Conservation (phyloP, 495 filamentous ascomycete genomes). For the Evernia prunastri region DNA sequence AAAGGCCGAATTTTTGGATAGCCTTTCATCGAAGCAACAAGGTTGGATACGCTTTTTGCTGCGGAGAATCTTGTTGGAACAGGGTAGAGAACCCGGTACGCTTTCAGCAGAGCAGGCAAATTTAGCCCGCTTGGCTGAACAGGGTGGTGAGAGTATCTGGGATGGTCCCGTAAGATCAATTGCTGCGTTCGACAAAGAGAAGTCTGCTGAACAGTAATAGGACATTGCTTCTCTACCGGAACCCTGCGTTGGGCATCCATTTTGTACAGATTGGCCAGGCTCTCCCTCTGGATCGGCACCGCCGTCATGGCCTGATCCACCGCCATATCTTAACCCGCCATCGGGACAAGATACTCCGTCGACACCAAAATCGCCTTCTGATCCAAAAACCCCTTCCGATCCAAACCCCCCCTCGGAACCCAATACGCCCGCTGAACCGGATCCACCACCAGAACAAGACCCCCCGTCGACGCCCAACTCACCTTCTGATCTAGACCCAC, state of each 20-base stretch:
- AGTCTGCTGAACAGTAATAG: neutral
- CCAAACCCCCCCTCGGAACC: neutral
- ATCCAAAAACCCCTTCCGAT: neutral
- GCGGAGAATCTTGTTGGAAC: neutral
- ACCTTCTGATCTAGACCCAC: neutral
- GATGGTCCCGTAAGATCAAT: neutral
- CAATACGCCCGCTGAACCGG: neutral
- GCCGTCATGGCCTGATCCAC: neutral
- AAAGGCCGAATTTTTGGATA: neutral
- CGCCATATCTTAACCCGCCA: neutral
- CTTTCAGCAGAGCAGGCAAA: neutral
- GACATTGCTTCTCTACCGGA: neutral
- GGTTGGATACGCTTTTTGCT: accelerated
- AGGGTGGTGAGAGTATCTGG: neutral
- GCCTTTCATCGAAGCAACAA: neutral
- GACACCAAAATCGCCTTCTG: neutral
- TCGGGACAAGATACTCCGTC: neutral
- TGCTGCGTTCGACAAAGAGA: neutral
- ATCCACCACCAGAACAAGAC: neutral
- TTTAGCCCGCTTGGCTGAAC: neutral
- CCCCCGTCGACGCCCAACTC: neutral
- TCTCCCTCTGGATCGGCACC: neutral
- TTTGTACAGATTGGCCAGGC: neutral
- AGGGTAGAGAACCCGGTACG: neutral
- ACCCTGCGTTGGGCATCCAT: neutral